phyloP scores from a whole-genome alignment of 129 eudicot genomes.

The Ambrosia trifida region DNA sequence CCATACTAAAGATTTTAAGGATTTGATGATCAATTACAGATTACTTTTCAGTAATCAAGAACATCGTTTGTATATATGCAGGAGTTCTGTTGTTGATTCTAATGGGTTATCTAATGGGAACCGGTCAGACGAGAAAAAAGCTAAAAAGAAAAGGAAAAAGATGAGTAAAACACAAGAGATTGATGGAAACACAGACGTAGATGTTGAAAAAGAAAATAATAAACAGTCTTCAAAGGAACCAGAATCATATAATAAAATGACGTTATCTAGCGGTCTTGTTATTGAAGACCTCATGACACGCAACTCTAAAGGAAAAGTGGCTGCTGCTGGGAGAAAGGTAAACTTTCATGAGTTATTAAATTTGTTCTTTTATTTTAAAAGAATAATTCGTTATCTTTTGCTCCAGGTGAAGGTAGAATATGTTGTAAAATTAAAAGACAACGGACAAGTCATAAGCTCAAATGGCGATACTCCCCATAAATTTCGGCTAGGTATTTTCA shows the following conservation, averaged over 20 bases:
- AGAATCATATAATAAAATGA: conserved; percentile 41
- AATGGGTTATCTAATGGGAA: conserved; percentile 38
- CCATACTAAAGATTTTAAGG: not conserved
- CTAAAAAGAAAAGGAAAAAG: conserved; percentile 54
- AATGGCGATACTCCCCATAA: conserved; percentile 63
- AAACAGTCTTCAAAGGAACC: conserved; percentile 21
- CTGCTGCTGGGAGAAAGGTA: conserved; percentile 79
- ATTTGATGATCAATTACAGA: not conserved
- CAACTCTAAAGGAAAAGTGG: conserved; percentile 71
- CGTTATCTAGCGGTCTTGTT: conserved; percentile 66
- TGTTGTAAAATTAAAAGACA: conserved; percentile 69
- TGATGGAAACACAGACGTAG: conserved; percentile 32
- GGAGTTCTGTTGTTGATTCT: conserved; percentile 36
- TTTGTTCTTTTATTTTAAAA: not conserved
- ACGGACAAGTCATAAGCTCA: conserved; percentile 57
- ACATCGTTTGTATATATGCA: conserved; percentile 9
- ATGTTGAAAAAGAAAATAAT: conserved; percentile 32
- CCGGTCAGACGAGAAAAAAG: conserved; percentile 48
- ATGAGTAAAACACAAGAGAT: conserved; percentile 39
- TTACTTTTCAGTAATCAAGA: not conserved
- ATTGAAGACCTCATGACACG: conserved; percentile 61
- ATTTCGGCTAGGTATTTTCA: conserved; percentile 72
- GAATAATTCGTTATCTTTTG: not conserved
- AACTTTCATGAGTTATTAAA: conserved; percentile 4
- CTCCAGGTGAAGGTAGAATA: conserved; percentile 71